Conservation (phyloP, 2,329 filamentous ascomycete genomes). For the Hypoxylon sp. region DNA sequence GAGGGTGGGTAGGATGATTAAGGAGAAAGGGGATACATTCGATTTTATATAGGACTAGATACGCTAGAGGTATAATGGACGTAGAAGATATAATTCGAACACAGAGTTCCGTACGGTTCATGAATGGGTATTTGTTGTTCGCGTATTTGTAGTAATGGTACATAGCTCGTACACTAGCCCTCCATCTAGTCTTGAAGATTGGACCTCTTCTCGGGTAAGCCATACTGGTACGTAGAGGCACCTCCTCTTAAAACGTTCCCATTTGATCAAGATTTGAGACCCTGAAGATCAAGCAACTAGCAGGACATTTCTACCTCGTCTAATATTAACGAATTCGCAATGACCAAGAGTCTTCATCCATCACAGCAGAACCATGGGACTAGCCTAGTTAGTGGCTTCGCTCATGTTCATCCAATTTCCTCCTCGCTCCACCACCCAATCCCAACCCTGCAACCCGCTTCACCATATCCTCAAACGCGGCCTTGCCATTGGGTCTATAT, state of each 20-base stretch:
- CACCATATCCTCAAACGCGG: constrained; percentile 77
- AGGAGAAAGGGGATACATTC: constrained; percentile 89
- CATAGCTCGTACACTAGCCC: constrained; percentile 51
- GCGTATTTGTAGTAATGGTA: constrained; percentile 31
- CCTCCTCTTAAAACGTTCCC: background rate
- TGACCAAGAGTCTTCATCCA: constrained; percentile 10
- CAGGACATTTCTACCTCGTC: constrained; percentile 42
- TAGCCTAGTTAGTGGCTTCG: constrained; percentile 47
- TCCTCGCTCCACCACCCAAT: constrained; percentile 47
- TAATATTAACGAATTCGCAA: constrained; percentile 25
- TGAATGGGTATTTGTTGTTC: constrained; percentile 16
- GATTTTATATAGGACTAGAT: constrained; percentile 71
- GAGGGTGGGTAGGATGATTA: constrained; percentile 86
- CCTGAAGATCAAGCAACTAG: background rate
- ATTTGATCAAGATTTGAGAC: background rate
- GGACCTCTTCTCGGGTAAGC: constrained; percentile 8
- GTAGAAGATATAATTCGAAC: background rate
- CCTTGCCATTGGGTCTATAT: constrained; percentile 77
- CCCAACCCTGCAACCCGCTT: constrained; percentile 57
- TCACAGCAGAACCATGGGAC: background rate
- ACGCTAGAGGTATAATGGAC: background rate
- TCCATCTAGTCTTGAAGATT: background rate
- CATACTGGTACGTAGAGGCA: background rate
- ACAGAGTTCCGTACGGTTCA: background rate
- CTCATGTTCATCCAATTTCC: background rate